phyloP scores from a whole-genome alignment of 768 basidiomycete genomes.

The Podaxis sp. region DNA sequence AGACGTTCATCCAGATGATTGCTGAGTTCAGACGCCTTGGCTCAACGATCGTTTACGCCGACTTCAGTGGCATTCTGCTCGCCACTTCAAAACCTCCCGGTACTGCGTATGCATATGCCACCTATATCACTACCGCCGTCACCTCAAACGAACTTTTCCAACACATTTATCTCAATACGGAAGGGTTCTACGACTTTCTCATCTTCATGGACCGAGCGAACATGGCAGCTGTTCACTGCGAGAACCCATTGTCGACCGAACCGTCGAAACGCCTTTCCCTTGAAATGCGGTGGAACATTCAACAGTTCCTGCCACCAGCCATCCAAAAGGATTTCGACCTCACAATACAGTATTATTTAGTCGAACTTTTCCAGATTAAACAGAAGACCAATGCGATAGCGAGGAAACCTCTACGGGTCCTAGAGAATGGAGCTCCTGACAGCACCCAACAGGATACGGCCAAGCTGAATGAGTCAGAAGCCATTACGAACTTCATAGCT shows the following conservation, averaged over 20 bases:
- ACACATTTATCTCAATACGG: conserved; percentile 81
- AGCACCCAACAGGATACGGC: conserved; percentile 60
- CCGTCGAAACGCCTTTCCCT: conserved; percentile 65
- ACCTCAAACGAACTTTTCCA: conserved; percentile 95
- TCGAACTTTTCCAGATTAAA: conserved; percentile 75
- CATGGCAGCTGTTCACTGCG: conserved; percentile 83
- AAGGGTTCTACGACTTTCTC: conserved; percentile 89
- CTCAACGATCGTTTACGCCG: conserved; percentile 89
- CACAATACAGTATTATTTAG: conserved; percentile 76
- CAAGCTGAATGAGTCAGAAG: conserved; percentile 66
- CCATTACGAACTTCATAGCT: conserved; percentile 70
- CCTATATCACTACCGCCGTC: conserved; percentile 90
- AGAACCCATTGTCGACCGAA: conserved; percentile 67
- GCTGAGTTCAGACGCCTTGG: conserved; percentile 96
- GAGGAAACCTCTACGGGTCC: conserved; percentile 67
- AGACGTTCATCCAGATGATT: conserved; percentile 94
- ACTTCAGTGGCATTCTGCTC: conserved; percentile 86
- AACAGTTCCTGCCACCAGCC: conserved; percentile 79
- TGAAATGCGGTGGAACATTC: conserved; percentile 92
- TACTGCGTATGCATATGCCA: conserved; percentile 92
- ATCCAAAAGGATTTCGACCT: conserved; percentile 74
- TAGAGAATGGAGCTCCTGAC: conserved; percentile 62
- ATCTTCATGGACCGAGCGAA: conserved; percentile 97
- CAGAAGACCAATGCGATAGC: conserved; percentile 54
- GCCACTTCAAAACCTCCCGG: conserved; percentile 95